Conservation (phyloP, 2,329 filamentous ascomycete genomes). For the Sordariomycetes sp. region DNA sequence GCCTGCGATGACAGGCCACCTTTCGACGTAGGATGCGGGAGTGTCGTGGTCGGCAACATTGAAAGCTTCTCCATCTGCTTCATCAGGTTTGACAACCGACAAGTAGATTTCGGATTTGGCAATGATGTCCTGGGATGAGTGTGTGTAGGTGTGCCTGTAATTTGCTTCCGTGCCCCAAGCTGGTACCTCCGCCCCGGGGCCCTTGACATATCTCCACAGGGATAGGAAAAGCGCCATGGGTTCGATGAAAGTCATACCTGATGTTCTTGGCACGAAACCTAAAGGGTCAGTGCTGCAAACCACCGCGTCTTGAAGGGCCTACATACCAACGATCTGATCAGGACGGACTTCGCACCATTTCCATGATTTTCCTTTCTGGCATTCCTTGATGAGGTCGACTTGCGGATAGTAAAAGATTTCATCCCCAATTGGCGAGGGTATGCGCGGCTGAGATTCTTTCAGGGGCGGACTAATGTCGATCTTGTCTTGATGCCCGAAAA, state of each 20-base stretch:
- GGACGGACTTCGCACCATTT: conserved; percentile 10
- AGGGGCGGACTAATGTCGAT: conserved; percentile 6
- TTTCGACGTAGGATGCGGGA: background rate
- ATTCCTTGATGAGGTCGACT: conserved; percentile 6
- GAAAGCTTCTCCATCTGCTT: conserved; percentile 3
- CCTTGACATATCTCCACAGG: conserved; percentile 7
- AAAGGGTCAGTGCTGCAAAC: too few species aligned
- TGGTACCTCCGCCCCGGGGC: conserved; percentile 6
- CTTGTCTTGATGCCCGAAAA: conserved; percentile 6
- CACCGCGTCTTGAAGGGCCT: too few species aligned
- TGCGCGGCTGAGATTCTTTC: conserved; percentile 5
- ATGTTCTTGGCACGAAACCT: conserved; percentile 6
- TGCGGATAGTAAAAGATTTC: conserved; percentile 10
- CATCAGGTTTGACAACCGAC: conserved; percentile 1
- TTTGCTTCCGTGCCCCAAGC: conserved; percentile 7
- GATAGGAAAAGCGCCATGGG: conserved; percentile 8
- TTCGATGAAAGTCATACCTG: conserved; percentile 10
- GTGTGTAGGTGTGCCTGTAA: conserved; percentile 8
- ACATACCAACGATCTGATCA: conserved; percentile 10
- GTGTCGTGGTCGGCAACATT: conserved; percentile 4
- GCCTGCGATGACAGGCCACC: conserved; percentile 2
- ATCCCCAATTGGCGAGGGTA: conserved; percentile 8
- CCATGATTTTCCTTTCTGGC: conserved; percentile 7
- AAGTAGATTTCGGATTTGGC: conserved; percentile 8
- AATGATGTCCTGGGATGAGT: conserved; percentile 10